Conservation (phyloP, 1,284 basidiomycete genomes). For the Sanguinoderma infundibulare region DNA sequence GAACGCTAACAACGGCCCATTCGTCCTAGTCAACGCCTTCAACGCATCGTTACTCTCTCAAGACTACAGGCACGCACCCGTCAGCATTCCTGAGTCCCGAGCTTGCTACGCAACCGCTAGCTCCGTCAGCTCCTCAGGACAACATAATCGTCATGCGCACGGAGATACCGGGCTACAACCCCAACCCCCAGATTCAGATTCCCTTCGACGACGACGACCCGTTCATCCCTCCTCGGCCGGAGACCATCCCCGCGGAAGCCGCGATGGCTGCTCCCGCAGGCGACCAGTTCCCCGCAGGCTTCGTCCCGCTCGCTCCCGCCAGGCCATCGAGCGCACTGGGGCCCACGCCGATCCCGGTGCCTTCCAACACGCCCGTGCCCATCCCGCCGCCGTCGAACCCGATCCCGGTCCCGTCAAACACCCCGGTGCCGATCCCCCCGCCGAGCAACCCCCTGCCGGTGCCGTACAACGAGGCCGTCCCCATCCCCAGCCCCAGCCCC, state of each 20-base stretch:
- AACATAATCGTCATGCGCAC: slow-evolving; percentile 22
- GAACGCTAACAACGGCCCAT: background rate
- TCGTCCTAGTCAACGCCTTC: slow-evolving; percentile 21
- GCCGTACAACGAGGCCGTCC: slow-evolving; percentile 5
- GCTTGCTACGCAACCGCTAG: slow-evolving; percentile 1
- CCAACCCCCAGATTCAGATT: too few species aligned
- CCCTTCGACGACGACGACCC: slow-evolving; percentile 13
- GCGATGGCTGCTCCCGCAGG: slow-evolving; percentile 14
- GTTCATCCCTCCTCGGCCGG: slow-evolving; percentile 16
- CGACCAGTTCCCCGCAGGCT: slow-evolving; percentile 24
- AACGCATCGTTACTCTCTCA: slow-evolving; percentile 16
- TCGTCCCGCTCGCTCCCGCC: slow-evolving; percentile 20
- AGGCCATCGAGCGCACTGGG: background rate
- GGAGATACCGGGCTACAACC: slow-evolving; percentile 18
- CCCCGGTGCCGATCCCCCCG: slow-evolving; percentile 2
- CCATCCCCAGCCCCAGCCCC: slow-evolving; percentile 5
- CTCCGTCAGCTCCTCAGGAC: slow-evolving; percentile 17
- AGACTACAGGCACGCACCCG: slow-evolving; percentile 13
- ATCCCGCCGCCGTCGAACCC: slow-evolving; percentile 11
- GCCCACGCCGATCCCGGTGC: background rate
- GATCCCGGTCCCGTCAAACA: slow-evolving; percentile 6
- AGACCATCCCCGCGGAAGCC: slow-evolving; percentile 9
- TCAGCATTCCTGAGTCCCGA: slow-evolving; percentile 29
- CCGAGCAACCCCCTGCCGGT: slow-evolving; percentile 12
- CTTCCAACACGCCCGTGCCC: slow-evolving; percentile 7